A percentile compares a stretch with the other conserved stretches of the same genome.
phyloP scores from a whole-genome alignment of 1,139 yeast species.

The Lodderomyces orthopsilosis region DNA sequence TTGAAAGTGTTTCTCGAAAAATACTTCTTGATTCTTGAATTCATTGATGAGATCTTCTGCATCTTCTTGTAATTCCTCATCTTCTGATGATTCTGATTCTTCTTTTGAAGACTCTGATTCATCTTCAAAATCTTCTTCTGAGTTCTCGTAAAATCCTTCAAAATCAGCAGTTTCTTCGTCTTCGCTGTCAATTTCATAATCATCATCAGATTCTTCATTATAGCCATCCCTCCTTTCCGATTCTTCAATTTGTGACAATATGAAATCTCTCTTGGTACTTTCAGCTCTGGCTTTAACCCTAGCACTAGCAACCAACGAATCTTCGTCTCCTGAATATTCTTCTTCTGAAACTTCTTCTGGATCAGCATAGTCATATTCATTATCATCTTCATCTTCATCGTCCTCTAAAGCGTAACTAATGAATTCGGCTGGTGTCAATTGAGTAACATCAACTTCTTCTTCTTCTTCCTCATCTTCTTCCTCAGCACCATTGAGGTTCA shows the following conservation, averaged over 20 bases:
- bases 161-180: conserved; percentile 17
- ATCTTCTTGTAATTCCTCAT: conserved; percentile 44
- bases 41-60: conserved; percentile 39
- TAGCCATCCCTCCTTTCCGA: conserved; percentile 42
- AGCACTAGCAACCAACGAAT: conserved; percentile 19
- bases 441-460: conserved; percentile 16
- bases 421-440: conserved; percentile 6
- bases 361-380: conserved; percentile 32
- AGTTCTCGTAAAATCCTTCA: conserved; percentile 14
- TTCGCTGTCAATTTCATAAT: conserved; percentile 17
- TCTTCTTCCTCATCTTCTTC: conserved; percentile 15
- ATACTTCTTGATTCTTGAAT: conserved; percentile 40
- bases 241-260: conserved; percentile 30
- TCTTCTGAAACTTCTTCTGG: conserved; percentile 22
- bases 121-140: conserved; percentile 12
- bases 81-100: conserved; percentile 13
- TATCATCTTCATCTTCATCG: conserved; percentile 16
- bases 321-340: conserved; percentile 21
- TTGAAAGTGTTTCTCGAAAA: conserved; percentile 45
- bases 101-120: conserved; percentile 12
- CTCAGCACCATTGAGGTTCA: conserved; percentile 31
- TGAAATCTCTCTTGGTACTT: conserved; percentile 22
- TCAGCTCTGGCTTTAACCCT: conserved; percentile 12
- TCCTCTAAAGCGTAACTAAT: conserved; percentile 10
- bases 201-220: conserved; percentile 45